Evolutionary conservation across 495 filamentous ascomycete genomes (phyloP).

Genomic region (Usnea hakonensis): DNA sequence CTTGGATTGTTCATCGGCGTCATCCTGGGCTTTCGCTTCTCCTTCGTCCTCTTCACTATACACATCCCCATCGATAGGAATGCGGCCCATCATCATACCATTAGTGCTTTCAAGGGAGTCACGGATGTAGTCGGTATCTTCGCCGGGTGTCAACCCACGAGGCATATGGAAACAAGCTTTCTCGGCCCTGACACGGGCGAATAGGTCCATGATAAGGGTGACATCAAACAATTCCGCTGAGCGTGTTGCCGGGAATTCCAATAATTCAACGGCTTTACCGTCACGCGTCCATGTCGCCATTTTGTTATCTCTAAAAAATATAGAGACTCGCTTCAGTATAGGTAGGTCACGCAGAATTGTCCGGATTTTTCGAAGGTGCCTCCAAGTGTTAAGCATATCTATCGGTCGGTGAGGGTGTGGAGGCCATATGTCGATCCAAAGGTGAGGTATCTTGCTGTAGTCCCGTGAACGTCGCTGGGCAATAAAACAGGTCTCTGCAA

Average conservation of each 20-base stretch:
- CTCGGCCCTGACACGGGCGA: neutral
- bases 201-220: neutral
- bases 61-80: neutral
- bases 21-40: neutral
- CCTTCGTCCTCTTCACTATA: neutral
- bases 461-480: neutral
- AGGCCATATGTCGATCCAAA: constrained; percentile 1
- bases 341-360: neutral
- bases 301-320: neutral
- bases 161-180: neutral
- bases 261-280: neutral
- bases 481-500: constrained; percentile 7
- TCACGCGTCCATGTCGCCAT: neutral
- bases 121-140: neutral
- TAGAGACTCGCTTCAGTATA: neutral
- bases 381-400: constrained; percentile 1
- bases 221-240: neutral
- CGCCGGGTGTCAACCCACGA: neutral
- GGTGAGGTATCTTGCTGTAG: neutral
- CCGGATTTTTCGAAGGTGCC: constrained; percentile 2
- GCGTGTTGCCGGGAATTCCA: neutral
- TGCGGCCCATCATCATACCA: neutral
- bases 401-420: constrained; percentile 4
- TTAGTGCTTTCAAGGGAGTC: rapidly evolving
- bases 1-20: too few species aligned